Evolutionary conservation across 495 filamentous ascomycete genomes (phyloP), one percentile per base, ranked within the genome.

Genomic region (Xylaria cubensis): DNA sequence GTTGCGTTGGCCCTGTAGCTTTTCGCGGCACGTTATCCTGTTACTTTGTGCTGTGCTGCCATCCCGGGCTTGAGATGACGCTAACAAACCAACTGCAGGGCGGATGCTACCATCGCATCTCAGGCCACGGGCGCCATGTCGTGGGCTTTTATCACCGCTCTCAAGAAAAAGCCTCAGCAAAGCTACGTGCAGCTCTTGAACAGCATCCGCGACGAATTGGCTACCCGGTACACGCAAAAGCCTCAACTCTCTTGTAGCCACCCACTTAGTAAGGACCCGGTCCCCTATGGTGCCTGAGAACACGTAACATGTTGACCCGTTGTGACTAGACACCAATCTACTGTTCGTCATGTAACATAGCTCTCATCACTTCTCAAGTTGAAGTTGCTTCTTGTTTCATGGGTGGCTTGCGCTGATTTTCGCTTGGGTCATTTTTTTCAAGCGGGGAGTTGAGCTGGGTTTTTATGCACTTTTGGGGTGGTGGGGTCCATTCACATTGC

Each of bases 41-140:
- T 63, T 13, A 41, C 24, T 36, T 53, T 24, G 17, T 39, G 10
- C 21, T 24, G 12, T 36, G 29, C 19, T 63, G 19, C 55, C 24
- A 51, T 24, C 32, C 34, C 36, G 9, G 15, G 17, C 53, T 56
- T 9, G 26, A 21, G 42, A 50, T 21, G 29, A 88, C 51, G 46
- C 64, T 69, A 48, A 75, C 71, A 10, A 39, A 32, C 13, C 19
- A 44, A 55, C 87, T 77, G 53, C 69, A 91, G 89, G 67, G 89
- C 89, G 76, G 89, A 91, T 78, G 86, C 89, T 48, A 88, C 85
- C 7, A 89, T 90, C 63, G 88, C 86, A 17, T 93, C 94, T 61
- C 89, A 98, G 78, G 96, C 96, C 21, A 98, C 96, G 1, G 96
- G 96, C 46, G 96, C 96, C 79, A 98, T 99, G 95, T 97, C 94